Conservation (phyloP, 2,329 filamentous ascomycete species). For the Aspergillus sergii region DNA sequence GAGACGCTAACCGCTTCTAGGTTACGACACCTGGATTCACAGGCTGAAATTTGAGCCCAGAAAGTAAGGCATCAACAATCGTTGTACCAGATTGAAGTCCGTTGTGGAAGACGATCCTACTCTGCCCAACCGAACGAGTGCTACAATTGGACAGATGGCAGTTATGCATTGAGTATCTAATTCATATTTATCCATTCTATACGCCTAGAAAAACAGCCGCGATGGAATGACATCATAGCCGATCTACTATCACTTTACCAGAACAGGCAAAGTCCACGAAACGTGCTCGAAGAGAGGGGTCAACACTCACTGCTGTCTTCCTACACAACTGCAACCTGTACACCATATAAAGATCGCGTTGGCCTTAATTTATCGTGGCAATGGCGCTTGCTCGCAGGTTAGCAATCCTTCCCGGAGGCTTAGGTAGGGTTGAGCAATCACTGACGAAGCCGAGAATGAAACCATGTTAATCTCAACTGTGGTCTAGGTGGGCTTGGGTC, state of each 20-base stretch:
- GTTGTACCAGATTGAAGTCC: no score
- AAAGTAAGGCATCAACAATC: no score
- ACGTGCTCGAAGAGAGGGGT: neutral
- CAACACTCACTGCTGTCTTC: neutral
- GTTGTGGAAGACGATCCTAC: no score
- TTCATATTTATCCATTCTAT: no score
- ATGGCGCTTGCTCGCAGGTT: conserved; percentile 45
- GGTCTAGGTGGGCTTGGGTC: conserved; percentile 45
- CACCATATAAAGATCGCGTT: no score
- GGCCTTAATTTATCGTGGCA: neutral
- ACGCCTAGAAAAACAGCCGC: neutral
- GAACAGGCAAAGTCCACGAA: neutral
- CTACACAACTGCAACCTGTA: neutral
- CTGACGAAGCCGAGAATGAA: neutral
- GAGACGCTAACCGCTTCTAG: no score
- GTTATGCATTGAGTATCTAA: no score
- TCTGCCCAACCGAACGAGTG: no score
- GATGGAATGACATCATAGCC: neutral
- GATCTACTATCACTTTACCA: neutral
- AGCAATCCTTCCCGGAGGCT: conserved; percentile 47
- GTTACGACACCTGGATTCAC: no score
- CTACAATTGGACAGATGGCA: no score
- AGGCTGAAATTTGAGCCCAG: no score
- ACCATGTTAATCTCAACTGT: neutral
- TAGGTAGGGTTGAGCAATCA: conserved; percentile 35